phyloP scores from a whole-genome alignment of 805 yeast species.

The Nadsonia fulvescens region DNA sequence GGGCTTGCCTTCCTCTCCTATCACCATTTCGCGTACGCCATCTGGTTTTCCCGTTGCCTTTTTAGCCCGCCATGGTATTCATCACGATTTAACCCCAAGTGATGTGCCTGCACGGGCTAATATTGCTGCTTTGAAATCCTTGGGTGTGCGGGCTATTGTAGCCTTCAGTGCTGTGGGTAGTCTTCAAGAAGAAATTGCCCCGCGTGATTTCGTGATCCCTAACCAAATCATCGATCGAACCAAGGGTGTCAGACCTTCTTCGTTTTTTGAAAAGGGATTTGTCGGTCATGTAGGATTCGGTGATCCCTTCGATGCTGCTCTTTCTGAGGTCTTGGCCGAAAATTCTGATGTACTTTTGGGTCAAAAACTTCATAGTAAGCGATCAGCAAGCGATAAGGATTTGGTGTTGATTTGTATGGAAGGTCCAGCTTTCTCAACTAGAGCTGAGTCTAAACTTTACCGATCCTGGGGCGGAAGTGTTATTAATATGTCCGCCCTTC shows the following conservation, averaged over 20 bases:
- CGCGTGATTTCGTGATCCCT: slow-evolving; percentile 93
- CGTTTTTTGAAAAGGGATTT: slow-evolving; percentile 80
- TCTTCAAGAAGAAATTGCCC: slow-evolving; percentile 69
- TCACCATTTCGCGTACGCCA: slow-evolving; percentile 68
- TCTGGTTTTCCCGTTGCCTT: slow-evolving; percentile 79
- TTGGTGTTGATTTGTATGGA: slow-evolving; percentile 90
- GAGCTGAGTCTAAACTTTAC: slow-evolving; percentile 88
- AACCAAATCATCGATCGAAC: slow-evolving; percentile 94
- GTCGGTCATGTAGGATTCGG: slow-evolving; percentile 98
- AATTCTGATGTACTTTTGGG: slow-evolving; percentile 17
- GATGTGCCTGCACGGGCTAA: slow-evolving; percentile 89
- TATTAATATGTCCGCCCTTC: slow-evolving; percentile 91
- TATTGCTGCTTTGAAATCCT: slow-evolving; percentile 79
- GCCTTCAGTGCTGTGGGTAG: slow-evolving; percentile 97
- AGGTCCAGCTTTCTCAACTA: slow-evolving; percentile 93
- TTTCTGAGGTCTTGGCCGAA: slow-evolving; percentile 48
- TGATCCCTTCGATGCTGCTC: slow-evolving; percentile 74
- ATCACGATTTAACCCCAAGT: slow-evolving; percentile 78
- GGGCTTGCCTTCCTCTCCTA: slow-evolving; percentile 92
- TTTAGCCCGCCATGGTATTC: slow-evolving; percentile 82
- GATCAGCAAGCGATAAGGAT: slow-evolving; percentile 51
- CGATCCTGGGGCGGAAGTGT: slow-evolving; percentile 81
- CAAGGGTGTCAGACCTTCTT: slow-evolving; percentile 79
- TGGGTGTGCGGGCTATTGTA: slow-evolving; percentile 75
- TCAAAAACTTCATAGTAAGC: slow-evolving; percentile 42